Conservation (phyloP, 176 grass and related monocot species). For the Cocos nucifera region DNA sequence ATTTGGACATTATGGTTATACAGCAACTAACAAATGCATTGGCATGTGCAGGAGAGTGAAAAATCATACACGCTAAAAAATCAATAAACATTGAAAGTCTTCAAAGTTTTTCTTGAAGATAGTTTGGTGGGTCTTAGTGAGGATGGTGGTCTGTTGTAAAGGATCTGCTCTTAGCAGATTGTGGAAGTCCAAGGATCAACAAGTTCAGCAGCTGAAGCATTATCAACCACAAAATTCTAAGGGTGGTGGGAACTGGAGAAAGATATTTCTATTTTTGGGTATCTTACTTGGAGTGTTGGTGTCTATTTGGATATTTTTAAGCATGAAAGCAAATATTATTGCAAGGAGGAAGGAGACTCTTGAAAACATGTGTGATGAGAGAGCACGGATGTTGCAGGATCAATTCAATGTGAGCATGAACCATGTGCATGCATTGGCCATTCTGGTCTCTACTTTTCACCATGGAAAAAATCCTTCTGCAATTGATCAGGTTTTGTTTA, state of each 20-base stretch:
- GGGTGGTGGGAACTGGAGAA: conserved; percentile 49
- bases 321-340: conserved; percentile 49
- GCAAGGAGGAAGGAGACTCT: conserved; percentile 61
- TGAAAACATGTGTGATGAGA: conserved; percentile 68
- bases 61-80: no score
- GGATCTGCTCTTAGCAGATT: conserved; percentile 27
- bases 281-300: conserved; percentile 43
- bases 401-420: conserved; percentile 96
- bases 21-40: no score
- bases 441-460: conserved; percentile 80
- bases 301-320: conserved; percentile 57
- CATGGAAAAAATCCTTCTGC: conserved; percentile 71
- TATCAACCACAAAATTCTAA: conserved; percentile 23
- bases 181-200: conserved; percentile 22
- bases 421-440: conserved; percentile 61
- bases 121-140: conserved; percentile 11
- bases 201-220: conserved; percentile 30
- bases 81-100: no score
- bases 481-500: conserved; percentile 50
- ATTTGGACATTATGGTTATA: no score
- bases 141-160: conserved; percentile 20
- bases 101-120: no score
- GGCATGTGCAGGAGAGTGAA: no score
- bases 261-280: conserved; percentile 49
- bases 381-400: conserved; percentile 84